phyloP scores from a whole-genome alignment of 208 protist genomes.

The Wallacemonas sp. region DNA sequence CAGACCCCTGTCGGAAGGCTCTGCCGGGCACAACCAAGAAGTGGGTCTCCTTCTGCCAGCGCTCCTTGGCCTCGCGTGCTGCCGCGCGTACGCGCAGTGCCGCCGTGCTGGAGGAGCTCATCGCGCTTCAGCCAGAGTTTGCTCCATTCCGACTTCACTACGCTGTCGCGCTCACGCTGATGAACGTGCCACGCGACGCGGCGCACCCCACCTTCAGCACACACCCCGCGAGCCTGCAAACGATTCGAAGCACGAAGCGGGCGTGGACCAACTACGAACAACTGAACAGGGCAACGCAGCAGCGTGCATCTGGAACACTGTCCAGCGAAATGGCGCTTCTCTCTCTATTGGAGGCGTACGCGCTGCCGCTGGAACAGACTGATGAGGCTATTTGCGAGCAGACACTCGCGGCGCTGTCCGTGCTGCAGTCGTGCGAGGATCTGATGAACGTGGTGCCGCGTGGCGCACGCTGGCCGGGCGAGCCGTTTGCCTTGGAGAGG shows the following conservation, averaged over 20 bases:
- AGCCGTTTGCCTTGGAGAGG: background rate
- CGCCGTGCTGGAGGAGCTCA: slow-evolving; percentile 82
- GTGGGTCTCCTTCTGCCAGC: slow-evolving; percentile 61
- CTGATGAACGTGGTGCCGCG: slow-evolving; percentile 6
- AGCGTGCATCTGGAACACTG: background rate
- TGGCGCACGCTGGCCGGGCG: slow-evolving; percentile 17
- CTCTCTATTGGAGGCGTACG: slow-evolving; percentile 50
- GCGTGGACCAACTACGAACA: background rate
- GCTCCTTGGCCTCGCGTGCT: slow-evolving; percentile 34
- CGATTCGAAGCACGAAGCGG: background rate
- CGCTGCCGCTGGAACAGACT: background rate
- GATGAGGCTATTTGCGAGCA: background rate
- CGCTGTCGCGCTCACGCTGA: slow-evolving; percentile 27
- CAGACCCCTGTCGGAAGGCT: slow-evolving; percentile 22
- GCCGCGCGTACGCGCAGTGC: slow-evolving; percentile 40
- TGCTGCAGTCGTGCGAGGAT: background rate
- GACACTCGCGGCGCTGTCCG: background rate
- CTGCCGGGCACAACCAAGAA: slow-evolving; percentile 10
- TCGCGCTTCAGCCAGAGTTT: slow-evolving; percentile 62
- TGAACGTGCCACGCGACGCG: background rate
- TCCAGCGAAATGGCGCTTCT: slow-evolving; percentile 30
- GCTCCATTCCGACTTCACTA: slow-evolving; percentile 81
- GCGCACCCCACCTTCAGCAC: background rate
- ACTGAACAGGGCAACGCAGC: slow-evolving; percentile 18
- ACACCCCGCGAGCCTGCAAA: slow-evolving; percentile 9